A percentile compares a stretch with the other conserved stretches of the same genome.
Conservation (phyloP, 441 rosid species). For the Croton setiger region DNA sequence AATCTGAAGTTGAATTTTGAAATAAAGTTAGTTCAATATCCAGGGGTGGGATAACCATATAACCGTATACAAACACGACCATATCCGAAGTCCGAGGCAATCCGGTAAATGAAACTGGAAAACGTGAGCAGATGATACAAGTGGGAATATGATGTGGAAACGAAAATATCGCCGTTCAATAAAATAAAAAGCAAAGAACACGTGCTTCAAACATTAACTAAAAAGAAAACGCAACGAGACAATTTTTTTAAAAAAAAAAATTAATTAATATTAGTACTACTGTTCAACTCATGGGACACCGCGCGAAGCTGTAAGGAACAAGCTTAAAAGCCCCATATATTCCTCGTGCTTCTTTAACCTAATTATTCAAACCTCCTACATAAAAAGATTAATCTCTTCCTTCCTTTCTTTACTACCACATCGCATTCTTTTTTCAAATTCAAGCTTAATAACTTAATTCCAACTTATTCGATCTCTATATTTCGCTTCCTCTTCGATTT, state of each 20-base stretch:
- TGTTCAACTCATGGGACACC: neutral
- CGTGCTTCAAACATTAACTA: constrained; percentile 29
- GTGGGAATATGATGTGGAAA: neutral
- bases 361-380: neutral
- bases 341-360: constrained; percentile 42
- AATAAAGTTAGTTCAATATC: neutral
- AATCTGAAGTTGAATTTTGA: neutral
- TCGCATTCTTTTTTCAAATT: neutral
- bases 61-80: neutral
- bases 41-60: neutral
- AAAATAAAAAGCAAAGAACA: constrained; percentile 26
- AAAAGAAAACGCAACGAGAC: neutral
- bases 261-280: neutral
- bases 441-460: neutral
- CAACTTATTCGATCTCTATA: neutral
- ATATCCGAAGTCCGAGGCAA: constrained; percentile 1
- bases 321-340: constrained; percentile 28
- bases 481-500: neutral
- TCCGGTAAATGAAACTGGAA: neutral
- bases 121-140: constrained; percentile 8
- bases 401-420: neutral
- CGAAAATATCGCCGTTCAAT: constrained; percentile 15
- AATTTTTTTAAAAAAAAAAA: neutral
- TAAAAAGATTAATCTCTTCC: neutral
- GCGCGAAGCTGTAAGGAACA: constrained; percentile 24